Evolutionary conservation across 2,329 filamentous ascomycete species (phyloP).

Genomic region (Cordyceps cicadae): DNA sequence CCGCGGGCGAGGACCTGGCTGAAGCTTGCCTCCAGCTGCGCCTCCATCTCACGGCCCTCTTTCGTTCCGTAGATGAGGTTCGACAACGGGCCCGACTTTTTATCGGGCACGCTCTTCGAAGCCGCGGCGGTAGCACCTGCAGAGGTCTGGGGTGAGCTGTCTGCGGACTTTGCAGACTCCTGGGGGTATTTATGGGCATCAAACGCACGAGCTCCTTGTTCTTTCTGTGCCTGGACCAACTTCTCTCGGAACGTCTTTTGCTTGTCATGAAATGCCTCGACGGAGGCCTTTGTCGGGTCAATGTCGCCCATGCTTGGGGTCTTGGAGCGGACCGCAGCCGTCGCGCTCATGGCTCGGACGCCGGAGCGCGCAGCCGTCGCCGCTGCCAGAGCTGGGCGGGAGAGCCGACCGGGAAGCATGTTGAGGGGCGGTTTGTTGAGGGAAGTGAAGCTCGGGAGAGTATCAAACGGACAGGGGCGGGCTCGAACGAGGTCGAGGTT

Average conservation of each 20-base stretch:
- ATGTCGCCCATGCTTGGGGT: slow-evolving; percentile 83
- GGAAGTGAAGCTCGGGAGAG: slow-evolving; percentile 1
- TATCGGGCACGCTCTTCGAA: slow-evolving; percentile 43
- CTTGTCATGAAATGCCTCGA: slow-evolving; percentile 69
- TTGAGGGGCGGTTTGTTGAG: slow-evolving; percentile 19
- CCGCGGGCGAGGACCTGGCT: slow-evolving; percentile 89
- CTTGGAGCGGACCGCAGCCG: slow-evolving; percentile 32
- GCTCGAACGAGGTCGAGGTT: neutral
- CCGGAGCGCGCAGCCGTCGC: slow-evolving; percentile 37
- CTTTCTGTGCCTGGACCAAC: slow-evolving; percentile 67
- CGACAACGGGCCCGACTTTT: slow-evolving; percentile 65
- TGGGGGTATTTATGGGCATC: slow-evolving; percentile 28
- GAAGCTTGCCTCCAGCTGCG: slow-evolving; percentile 93
- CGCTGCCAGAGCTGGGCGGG: slow-evolving; percentile 34
- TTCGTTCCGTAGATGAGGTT: slow-evolving; percentile 95
- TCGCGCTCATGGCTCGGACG: slow-evolving; percentile 51
- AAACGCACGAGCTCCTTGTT: slow-evolving; percentile 75
- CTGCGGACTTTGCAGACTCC: slow-evolving; percentile 32
- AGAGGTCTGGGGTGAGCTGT: slow-evolving; percentile 28
- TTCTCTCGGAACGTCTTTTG: slow-evolving; percentile 83
- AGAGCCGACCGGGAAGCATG: slow-evolving; percentile 45
- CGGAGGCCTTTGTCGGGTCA: slow-evolving; percentile 53
- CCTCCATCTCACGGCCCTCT: slow-evolving; percentile 87
- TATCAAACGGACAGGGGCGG: neutral
- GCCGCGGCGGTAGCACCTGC: slow-evolving; percentile 43